Evolutionary conservation across 1,139 yeast species (phyloP), one percentile per base, ranked within the genome.

Genomic region (Candida tropicalis): DNA sequence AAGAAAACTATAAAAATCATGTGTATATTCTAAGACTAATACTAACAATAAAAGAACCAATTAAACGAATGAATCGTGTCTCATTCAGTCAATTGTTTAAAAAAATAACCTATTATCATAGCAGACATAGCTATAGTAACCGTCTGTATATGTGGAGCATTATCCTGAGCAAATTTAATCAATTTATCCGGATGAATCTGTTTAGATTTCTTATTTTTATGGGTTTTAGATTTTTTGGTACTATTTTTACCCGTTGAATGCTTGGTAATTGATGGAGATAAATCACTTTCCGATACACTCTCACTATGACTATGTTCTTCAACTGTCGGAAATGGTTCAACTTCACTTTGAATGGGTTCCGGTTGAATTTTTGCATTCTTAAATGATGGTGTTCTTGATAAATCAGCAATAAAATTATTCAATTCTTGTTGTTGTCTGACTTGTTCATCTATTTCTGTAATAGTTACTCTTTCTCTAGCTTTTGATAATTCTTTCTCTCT

Each of bases 61-160:
- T 12, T 20, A 11, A 37, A 25, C 11, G 15, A 22, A 5, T n/a
- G 17, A n/a, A 13, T 37, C 22, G 12, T 25, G 7, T 24, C 9
- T 24, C 9, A 12, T 25, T 23, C 31, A 31, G 28, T 32, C 17
- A 25, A 24, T 38, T 37, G 42, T 18, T 41, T 44, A 31, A 50
- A 33, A 38, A 41, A 49, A 43, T 42, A 49, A 9, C 52, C 51
- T 16, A 50, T 34, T 9, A 50, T 27, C 41, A 50, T 31, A 12
- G 49, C 52, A 17, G 52, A 46, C 38, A 48, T 41, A 27, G 48
- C 52, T 23, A 50, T 41, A 5, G 45, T 41, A 18, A 49, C 6
- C n/a, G 48, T 48, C 41, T 37, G 49, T 15, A 42, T 10, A 17
- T 31, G 13, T 18, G n/a, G 35, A 10, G 25, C 22, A 31, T 31